Evolutionary conservation across 805 yeast species (phyloP).

Genomic region (Nakazawaea ernobii): DNA sequence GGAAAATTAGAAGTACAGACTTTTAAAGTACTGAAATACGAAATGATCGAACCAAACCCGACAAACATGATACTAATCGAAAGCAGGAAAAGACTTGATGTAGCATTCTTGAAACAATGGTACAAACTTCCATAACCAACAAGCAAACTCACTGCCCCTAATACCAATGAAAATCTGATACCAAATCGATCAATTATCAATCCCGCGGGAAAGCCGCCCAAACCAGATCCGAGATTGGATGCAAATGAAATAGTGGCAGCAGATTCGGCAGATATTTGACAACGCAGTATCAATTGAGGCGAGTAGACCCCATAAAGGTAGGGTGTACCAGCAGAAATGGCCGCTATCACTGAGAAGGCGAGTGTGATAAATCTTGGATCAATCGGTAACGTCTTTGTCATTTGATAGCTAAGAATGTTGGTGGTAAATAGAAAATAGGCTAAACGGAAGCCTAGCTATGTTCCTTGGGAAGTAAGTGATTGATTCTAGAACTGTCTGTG

Average conservation of each 20-base stretch:
- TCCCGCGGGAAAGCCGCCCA: slow-evolving; percentile 72
- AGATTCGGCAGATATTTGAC: slow-evolving; percentile 52
- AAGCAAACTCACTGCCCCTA: slow-evolving; percentile 53
- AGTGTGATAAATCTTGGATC: slow-evolving; percentile 14
- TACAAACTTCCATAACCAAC: slow-evolving; percentile 49
- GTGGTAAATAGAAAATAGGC: background rate
- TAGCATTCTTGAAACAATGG: slow-evolving; percentile 34
- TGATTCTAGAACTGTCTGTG: too few species aligned
- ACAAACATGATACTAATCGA: slow-evolving; percentile 44
- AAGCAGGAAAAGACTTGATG: slow-evolving; percentile 34
- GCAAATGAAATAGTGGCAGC: slow-evolving; percentile 63
- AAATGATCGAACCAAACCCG: slow-evolving; percentile 63
- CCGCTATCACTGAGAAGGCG: slow-evolving; percentile 32
- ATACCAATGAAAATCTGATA: slow-evolving; percentile 42
- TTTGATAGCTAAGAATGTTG: background rate
- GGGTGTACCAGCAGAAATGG: slow-evolving; percentile 71
- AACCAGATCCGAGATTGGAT: slow-evolving; percentile 56
- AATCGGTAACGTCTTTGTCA: background rate
- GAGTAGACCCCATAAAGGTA: slow-evolving; percentile 72
- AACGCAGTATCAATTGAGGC: slow-evolving; percentile 57
- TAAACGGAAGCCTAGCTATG: background rate
- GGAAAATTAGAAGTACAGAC: slow-evolving; percentile 65
- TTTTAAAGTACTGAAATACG: slow-evolving; percentile 54
- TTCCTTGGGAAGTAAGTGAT: too few species aligned
- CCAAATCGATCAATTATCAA: slow-evolving; percentile 57